Base-by-base conservation (phyloP, 2,329 filamentous ascomycete species). In the Monilinia polystroma region DNA sequence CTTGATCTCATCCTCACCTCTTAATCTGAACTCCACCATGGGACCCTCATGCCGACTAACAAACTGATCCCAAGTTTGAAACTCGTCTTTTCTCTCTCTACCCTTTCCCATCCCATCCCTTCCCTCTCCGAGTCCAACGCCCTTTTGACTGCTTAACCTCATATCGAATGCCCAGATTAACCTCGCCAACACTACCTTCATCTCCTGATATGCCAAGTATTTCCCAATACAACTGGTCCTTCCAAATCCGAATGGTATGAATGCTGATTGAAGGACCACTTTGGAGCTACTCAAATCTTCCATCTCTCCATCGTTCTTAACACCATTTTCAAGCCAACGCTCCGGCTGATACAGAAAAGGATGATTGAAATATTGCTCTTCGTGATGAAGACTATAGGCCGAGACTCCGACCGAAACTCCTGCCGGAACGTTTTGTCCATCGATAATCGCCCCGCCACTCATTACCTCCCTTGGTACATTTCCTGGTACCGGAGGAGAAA, bases 341-440 rank as follows among this genome's bases (percentile, higher is more conserved):
- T 18, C 49, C 7, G 47, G 32, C n/a, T 1, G 10, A 29, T 38
- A 63, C 14, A 26, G 11, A 4, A 53, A 53, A 14, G 59, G 20
- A 12, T 41, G 7, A 38, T 35, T 16, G 20, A 63, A 63, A 14
- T 53, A 63, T 53, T 18, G 29, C 14, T 63, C 47, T 4, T 53
- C 5, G 23, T 63, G 59, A 41, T 63, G 47, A 53, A 63, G 20
- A 53, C 62, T 56, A 73, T 81, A 83, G 16, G 77, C 76, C 0
- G 79, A 77, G 11, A 79, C 79, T 0, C 80, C 81, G 38, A 79
- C 77, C 57, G 80, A 76, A 18, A 78, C 78, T 5, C 80, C 81
- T 20, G 73, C 75, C 0, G 80, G 76, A 52, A 79, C 66, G 10
- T 68, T 74, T 7, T 59, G 32, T 7, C 72, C 74, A 57, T 76